A percentile compares a stretch with the other conserved stretches of the same genome.
phyloP scores from a whole-genome alignment of 129 eudicot species.

The Lactuca saligna region DNA sequence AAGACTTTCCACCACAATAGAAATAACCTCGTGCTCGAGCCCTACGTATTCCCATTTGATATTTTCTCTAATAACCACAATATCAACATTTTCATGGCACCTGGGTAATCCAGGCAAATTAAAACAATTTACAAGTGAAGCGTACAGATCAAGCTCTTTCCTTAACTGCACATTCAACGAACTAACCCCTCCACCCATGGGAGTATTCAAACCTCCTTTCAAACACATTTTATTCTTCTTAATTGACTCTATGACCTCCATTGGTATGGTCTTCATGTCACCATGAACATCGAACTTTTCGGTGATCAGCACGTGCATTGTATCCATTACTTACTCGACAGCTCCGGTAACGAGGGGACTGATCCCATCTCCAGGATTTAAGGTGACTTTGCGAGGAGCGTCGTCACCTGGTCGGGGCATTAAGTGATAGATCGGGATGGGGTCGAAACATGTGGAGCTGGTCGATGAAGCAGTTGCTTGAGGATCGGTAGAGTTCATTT shows the following conservation, averaged over 20 bases:
- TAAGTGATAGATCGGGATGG: conserved; percentile 78
- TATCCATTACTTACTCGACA: conserved; percentile 88
- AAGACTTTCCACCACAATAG: conserved; percentile 87
- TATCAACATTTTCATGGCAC: conserved; percentile 81
- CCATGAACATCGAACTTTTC: conserved; percentile 79
- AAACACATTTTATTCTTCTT: conserved; percentile 79
- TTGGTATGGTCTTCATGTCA: conserved; percentile 68
- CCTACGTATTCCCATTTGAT: conserved; percentile 94
- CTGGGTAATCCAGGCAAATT: conserved; percentile 82
- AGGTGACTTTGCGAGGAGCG: conserved; percentile 72
- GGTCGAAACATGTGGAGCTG: conserved; percentile 11
- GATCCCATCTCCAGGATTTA: conserved; percentile 89
- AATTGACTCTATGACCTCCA: conserved; percentile 64
- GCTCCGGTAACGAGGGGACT: conserved; percentile 91
- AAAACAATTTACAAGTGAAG: conserved; percentile 79
- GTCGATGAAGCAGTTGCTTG: conserved; percentile 31
- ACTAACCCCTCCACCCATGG: conserved; percentile 92
- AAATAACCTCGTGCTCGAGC: conserved; percentile 89
- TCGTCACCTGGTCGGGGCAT: conserved; percentile 99
- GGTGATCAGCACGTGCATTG: conserved; percentile 95
- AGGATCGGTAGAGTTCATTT: conserved; percentile 47
- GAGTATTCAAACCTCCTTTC: conserved; percentile 85
- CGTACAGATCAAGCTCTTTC: conserved; percentile 86
- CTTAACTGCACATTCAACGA: conserved; percentile 75
- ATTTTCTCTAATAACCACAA: conserved; percentile 91